Evolutionary conservation across 306 rosid genomes (phyloP), one percentile per base, ranked within the genome.

Genomic region (Quercus suber): DNA sequence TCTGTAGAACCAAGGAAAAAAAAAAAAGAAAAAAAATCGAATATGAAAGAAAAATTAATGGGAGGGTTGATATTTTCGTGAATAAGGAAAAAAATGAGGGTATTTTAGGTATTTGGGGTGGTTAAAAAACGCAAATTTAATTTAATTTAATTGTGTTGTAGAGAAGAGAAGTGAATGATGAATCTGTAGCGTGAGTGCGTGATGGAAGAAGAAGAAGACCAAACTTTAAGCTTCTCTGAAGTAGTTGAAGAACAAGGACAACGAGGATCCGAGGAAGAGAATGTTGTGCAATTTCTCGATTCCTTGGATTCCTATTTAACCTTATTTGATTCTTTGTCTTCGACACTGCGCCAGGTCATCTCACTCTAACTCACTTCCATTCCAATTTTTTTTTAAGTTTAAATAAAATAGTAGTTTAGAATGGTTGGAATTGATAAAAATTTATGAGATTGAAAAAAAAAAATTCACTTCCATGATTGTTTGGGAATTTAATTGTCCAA

Each of bases 301-400:
- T 92, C 97, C 4, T 25, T 80, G 78, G 86, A 95, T 73, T 82
- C 64, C 75, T 91, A 91, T 77, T 74, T 95, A 20, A 79, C 85
- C 73, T 85, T 88, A 12, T 5, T 85, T 5, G 88, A 91, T 80
- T 84, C 89, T 0, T 61, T 92, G 49, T 92, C 98, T 41, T 79
- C 86, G 56, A 85, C 91, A 27, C 97, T 95, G 31, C 83, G 92
- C 73, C 94, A 91, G 92, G 97, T 94, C 75, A 63, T 61, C 9
- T 5, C 21, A 57, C 45, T 41, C 45, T 41, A 41, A 8, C 45
- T 41, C 1, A 21, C 12, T 10, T 60, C 67, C 35, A 12, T 60
- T 9, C 72, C 33, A 2, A 2, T 27, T 27, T 13, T 67, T 67
- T 14, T 12, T 37, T 7, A 0, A 37, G 10, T 7, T 37, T 37